These are phyloP conservation scores for Penicillium sp. DNA, from an alignment of 2,329 filamentous ascomycete genomes.

Conservation along the genomic window DNA sequence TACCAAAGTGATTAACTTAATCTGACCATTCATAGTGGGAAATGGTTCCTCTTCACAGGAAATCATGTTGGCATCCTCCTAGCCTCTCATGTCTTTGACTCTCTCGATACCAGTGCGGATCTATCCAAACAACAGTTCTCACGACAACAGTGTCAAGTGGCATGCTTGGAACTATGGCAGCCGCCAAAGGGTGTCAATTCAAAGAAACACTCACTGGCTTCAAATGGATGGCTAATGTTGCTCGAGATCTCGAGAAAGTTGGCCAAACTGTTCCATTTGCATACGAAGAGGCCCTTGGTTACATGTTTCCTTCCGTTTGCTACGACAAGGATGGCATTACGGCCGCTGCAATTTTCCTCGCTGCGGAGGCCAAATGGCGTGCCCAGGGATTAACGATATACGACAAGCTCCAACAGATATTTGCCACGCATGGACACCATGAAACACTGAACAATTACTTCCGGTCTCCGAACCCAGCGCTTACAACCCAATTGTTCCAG, in stretches of 20 bases:
- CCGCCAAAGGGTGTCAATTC: constrained; percentile 60
- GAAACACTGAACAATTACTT: constrained; percentile 69
- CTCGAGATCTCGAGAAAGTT: constrained; percentile 53
- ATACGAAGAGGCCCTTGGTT: constrained; percentile 69
- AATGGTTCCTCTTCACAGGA: constrained; percentile 67
- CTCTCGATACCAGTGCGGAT: constrained; percentile 37
- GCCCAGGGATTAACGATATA: constrained; percentile 60
- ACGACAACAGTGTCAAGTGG: constrained; percentile 67
- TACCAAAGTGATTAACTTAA: neutral
- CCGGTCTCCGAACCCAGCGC: constrained; percentile 58
- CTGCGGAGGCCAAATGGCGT: constrained; percentile 57
- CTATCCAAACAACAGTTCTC: constrained; percentile 57
- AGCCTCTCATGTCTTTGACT: constrained; percentile 61
- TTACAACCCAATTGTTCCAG: constrained; percentile 60
- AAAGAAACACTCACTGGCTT: constrained; percentile 68
- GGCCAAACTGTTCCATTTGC: constrained; percentile 61
- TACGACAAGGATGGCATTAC: constrained; percentile 69
- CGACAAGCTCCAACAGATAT: constrained; percentile 61
- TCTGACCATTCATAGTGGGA: constrained; percentile 39
- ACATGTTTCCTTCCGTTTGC: constrained; percentile 67
- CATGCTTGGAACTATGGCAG: constrained; percentile 64
- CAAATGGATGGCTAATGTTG: constrained; percentile 69
- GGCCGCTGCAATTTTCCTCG: constrained; percentile 63
- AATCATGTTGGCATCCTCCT: constrained; percentile 67
- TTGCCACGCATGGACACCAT: constrained; percentile 62